Evolutionary conservation across 2,329 filamentous ascomycete species (phyloP), one percentile per base, ranked within the genome.

Genomic region (Fusarium ambrosium): DNA sequence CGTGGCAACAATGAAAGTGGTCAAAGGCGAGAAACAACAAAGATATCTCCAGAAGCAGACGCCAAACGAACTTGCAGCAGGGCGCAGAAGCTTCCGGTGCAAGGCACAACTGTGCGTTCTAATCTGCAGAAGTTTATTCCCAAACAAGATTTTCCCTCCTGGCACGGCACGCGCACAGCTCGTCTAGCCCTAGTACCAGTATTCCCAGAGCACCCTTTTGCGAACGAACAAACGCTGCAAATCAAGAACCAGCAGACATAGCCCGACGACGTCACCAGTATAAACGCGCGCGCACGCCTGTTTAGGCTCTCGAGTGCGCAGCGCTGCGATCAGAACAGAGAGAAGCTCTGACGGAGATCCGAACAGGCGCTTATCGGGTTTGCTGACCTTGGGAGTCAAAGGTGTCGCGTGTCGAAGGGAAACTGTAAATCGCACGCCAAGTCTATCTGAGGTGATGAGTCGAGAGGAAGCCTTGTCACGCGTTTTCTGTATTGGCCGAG

Each of bases 101-200:
- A 78, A 69, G 59, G 43, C 51, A 70, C 72, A 67, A 66, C 60
- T 69, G 70, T 77, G 78, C 72, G 71, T 70, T 79, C 74, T 70
- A 78, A 76, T 73, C 68, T 70, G 70, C 74, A 65, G 71, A 77
- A 77, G 68, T 80, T 74, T 81, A 81, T 80, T 80, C 79, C 79
- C 48, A 53, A 77, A 80, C 69, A 75, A 72, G 67, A 72, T 68
- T 66, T 69, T 69, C 66, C 51, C 51, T 71, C 74, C 73, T 70
- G 70, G 70, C 64, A 63, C 58, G 71, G 70, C 64, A 63, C 58
- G 71, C 71, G 68, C 71, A 70, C 71, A 67, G 65, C 73, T 71
- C 72, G 68, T 62, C 79, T 76, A 79, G 59, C 62, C 70, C 76
- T 70, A 77, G 68, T 68, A 71, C 64, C 77, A 70, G 74, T 71